Evolutionary conservation across 495 filamentous ascomycete species (phyloP).

Genomic region (Thozetella sp.): DNA sequence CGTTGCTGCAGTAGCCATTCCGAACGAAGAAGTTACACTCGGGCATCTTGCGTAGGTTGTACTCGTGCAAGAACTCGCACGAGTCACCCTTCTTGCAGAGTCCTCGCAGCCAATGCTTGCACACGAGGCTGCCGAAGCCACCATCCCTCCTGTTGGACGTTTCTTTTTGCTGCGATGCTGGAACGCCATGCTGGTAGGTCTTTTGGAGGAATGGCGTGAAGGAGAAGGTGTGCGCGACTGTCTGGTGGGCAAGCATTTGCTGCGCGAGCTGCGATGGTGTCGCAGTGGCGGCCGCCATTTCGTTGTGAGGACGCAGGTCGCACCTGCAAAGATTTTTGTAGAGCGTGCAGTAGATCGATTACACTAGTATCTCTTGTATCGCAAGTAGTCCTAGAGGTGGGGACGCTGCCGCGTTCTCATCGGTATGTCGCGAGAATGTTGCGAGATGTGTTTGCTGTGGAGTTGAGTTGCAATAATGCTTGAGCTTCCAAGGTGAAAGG

Average conservation of each 20-base stretch:
- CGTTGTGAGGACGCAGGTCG: background rate
- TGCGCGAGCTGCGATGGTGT: constrained; percentile 35
- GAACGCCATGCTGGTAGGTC: constrained; percentile 76
- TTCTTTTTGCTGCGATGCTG: constrained; percentile 79
- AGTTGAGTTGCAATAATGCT: too few species aligned
- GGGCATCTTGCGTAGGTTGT: constrained; percentile 96
- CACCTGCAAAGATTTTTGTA: background rate
- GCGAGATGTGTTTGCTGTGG: too few species aligned
- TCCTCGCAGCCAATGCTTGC: constrained; percentile 97
- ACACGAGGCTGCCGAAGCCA: constrained; percentile 73
- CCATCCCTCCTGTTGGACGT: constrained; percentile 51
- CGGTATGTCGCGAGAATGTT: background rate
- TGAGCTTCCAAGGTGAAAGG: background rate
- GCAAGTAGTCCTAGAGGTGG: too few species aligned
- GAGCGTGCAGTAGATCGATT: too few species aligned
- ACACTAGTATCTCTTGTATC: too few species aligned
- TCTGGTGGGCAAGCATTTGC: constrained; percentile 51
- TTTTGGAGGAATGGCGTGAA: constrained; percentile 75
- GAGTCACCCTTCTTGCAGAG: constrained; percentile 95
- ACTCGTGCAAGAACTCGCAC: constrained; percentile 98
- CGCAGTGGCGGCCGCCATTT: background rate
- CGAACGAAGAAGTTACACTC: constrained; percentile 92
- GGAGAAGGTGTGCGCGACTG: constrained; percentile 66
- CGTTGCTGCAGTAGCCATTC: constrained; percentile 91
- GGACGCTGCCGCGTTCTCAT: too few species aligned